Percentiles rank a stretch among this genome's conserved stretches.
phyloP scores from a whole-genome alignment of 1,284 basidiomycete species.

The Ustilago hordei region DNA sequence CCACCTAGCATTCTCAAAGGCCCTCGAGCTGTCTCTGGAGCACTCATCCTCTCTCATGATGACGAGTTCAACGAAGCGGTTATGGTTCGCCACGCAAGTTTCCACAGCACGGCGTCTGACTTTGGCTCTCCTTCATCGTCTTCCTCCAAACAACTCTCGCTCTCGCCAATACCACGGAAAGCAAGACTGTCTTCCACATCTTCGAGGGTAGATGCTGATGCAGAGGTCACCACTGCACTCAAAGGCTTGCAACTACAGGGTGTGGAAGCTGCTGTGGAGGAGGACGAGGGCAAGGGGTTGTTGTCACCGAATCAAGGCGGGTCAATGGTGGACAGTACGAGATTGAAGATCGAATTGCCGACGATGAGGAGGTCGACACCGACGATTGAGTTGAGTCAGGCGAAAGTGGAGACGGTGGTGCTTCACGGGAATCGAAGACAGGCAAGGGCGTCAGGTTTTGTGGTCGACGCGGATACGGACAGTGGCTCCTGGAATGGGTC shows the following conservation, averaged over 20 bases:
- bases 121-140: conserved; percentile 26
- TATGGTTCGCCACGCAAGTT: conserved; percentile 17
- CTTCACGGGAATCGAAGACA: conserved; percentile 52
- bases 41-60: conserved; percentile 23
- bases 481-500: background rate
- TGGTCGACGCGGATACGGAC: background rate
- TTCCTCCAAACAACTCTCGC: conserved; percentile 28
- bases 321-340: conserved; percentile 2
- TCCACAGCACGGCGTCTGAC: conserved; percentile 22
- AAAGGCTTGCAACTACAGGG: conserved; percentile 14
- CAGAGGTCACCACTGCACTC: background rate
- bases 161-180: conserved; percentile 10
- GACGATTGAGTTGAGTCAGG: conserved; percentile 42
- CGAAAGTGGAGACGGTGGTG: conserved; percentile 31
- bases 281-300: background rate
- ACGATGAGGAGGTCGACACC: conserved; percentile 29
- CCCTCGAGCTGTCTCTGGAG: conserved; percentile 27
- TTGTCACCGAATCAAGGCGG: conserved; percentile 15
- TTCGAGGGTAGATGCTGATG: background rate
- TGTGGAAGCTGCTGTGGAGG: background rate
- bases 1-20: conserved; percentile 28
- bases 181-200: background rate
- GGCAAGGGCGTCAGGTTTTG: conserved; percentile 22
- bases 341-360: conserved; percentile 25
- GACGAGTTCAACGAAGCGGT: conserved; percentile 21